Evolutionary conservation across 164 flowering plant species (phyloP).

Genomic region (Dillenia turbinata): DNA sequence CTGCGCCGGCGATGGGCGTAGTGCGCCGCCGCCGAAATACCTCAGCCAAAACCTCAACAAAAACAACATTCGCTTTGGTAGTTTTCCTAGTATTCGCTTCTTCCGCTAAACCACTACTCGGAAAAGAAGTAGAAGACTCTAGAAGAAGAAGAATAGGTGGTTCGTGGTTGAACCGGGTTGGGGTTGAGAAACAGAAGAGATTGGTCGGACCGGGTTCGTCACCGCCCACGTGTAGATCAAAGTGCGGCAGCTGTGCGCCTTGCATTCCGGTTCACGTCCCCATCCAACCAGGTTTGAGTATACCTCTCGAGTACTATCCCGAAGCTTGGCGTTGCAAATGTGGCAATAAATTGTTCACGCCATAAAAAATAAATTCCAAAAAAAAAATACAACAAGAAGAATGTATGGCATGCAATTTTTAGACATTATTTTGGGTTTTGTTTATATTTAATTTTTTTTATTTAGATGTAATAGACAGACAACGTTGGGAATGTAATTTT

Average conservation of each 20-base stretch:
- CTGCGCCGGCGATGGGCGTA: slow-evolving; percentile 35
- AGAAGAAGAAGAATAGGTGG: not conserved
- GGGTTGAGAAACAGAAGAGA: slow-evolving; percentile 31
- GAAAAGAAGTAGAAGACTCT: slow-evolving; percentile 20
- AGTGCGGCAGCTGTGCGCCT: slow-evolving; percentile 75
- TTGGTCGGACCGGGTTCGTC: slow-evolving; percentile 67
- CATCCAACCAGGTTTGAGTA: slow-evolving; percentile 59
- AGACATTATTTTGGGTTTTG: not conserved
- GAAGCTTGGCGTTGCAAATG: slow-evolving; percentile 99
- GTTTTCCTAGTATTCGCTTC: slow-evolving; percentile 35
- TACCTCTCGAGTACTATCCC: slow-evolving; percentile 88
- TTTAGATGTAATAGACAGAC: slow-evolving; percentile 11
- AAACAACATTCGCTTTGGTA: too few species aligned
- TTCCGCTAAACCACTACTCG: slow-evolving; percentile 10
- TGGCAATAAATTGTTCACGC: slow-evolving; percentile 75
- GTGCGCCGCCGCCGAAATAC: slow-evolving; percentile 15
- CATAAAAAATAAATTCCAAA: slow-evolving; percentile 23
- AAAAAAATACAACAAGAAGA: not conserved
- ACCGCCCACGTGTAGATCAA: slow-evolving; percentile 79
- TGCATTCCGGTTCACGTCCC: slow-evolving; percentile 80
- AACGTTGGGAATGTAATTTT: slow-evolving; percentile 27
- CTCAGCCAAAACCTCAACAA: too few species aligned
- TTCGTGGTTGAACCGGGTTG: not conserved
- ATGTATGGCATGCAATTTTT: not conserved
- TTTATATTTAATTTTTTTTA: slow-evolving; percentile 2